Evolutionary conservation across 2,329 filamentous ascomycete species (phyloP).

Genomic region (Decorospora gaudefroyi): DNA sequence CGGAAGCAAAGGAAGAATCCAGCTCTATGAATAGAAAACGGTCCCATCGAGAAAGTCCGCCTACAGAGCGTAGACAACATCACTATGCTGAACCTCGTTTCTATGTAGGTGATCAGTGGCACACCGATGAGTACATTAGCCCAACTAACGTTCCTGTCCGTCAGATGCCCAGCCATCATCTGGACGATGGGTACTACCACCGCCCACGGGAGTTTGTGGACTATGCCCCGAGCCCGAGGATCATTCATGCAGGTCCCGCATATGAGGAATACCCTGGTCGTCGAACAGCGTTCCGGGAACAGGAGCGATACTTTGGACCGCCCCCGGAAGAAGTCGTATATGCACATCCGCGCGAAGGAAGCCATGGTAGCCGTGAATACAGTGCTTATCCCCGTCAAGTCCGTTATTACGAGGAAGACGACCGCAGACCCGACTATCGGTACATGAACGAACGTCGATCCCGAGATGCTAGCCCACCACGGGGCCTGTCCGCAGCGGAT

Average conservation of each 20-base stretch:
- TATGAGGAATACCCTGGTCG: conserved; percentile 41
- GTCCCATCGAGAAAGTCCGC: conserved; percentile 31
- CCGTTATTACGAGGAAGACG: conserved; percentile 37
- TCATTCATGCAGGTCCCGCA: conserved; percentile 31
- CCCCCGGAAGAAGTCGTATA: conserved; percentile 34
- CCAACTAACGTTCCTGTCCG: conserved; percentile 21
- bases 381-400: conserved; percentile 33
- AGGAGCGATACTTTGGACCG: conserved; percentile 37
- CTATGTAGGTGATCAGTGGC: conserved; percentile 39
- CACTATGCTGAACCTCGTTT: conserved; percentile 42
- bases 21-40: conserved; percentile 27
- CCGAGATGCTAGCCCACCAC: conserved; percentile 28
- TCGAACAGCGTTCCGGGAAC: conserved; percentile 40
- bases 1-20: conserved; percentile 22
- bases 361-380: conserved; percentile 33
- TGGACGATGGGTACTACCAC: conserved; percentile 38
- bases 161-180: conserved; percentile 35
- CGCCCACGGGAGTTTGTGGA: conserved; percentile 38
- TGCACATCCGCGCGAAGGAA: conserved; percentile 36
- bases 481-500: conserved; percentile 40
- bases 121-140: conserved; percentile 4
- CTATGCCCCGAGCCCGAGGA: conserved; percentile 36
- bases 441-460: conserved; percentile 27
- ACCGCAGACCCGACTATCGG: conserved; percentile 29
- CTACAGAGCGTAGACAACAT: conserved; percentile 34